phyloP scores from a whole-genome alignment of 768 basidiomycete species.

The Amanita thiersii region DNA sequence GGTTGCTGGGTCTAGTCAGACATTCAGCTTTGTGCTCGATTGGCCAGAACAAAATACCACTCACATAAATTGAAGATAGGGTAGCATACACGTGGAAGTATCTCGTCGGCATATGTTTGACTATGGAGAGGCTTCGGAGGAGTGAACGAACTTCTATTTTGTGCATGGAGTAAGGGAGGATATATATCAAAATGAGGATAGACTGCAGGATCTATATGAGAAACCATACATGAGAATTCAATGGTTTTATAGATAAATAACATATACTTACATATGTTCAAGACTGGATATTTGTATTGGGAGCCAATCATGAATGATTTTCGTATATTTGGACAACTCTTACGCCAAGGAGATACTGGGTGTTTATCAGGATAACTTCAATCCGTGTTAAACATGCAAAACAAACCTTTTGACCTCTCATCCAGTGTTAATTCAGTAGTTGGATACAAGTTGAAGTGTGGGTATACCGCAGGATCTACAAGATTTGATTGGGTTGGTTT shows the following conservation, averaged over 20 bases:
- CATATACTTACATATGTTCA: conserved; percentile 11
- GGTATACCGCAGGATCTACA: conserved; percentile 11
- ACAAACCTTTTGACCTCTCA: no score
- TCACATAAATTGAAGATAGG: conserved; percentile 30
- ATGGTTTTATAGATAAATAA: no score
- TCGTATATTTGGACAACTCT: no score
- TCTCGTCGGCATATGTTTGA: no score
- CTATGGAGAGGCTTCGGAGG: background rate
- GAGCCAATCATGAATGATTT: background rate
- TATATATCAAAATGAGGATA: conserved; percentile 17
- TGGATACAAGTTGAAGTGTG: conserved; percentile 10
- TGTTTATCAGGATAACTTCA: no score
- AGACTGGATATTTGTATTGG: conserved; percentile 9
- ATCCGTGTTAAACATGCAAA: no score
- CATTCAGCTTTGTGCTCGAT: background rate
- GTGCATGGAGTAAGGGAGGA: conserved; percentile 9
- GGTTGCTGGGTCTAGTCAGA: conserved; percentile 10
- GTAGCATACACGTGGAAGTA: no score
- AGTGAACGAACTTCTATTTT: background rate
- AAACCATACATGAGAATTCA: no score
- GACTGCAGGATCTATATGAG: conserved; percentile 28
- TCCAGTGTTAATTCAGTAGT: no score
- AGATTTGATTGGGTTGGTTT: background rate
- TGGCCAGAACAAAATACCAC: background rate
- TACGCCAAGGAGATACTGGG: no score